A percentile compares a stretch with the other conserved stretches of the same genome.
These are phyloP conservation scores for Bertia moriformis DNA, from an alignment of 2,329 filamentous ascomycete species.

Conservation along the genomic window DNA sequence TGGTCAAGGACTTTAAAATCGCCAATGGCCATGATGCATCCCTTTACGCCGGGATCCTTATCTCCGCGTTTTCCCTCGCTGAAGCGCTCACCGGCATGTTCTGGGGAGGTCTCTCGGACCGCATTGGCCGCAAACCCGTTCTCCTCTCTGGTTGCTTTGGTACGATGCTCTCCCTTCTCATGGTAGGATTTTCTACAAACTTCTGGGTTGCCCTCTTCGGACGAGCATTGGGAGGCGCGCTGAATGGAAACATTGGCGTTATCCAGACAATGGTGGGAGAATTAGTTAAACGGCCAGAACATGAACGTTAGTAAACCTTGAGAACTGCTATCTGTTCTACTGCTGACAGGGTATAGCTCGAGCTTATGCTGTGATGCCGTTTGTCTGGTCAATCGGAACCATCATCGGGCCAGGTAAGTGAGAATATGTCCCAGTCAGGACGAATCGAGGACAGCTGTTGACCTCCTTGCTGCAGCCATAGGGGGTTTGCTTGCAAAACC, in stretches of 20 bases:
- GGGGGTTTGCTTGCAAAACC: constrained; percentile 78
- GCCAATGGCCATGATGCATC: constrained; percentile 20
- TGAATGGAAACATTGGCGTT: constrained; percentile 85
- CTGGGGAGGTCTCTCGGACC: constrained; percentile 25
- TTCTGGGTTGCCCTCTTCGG: constrained; percentile 73
- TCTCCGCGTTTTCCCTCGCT: constrained; percentile 26
- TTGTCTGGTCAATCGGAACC: constrained; percentile 82
- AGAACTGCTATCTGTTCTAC: background rate
- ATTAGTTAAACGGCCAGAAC: constrained; percentile 66
- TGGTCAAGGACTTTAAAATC: constrained; percentile 22
- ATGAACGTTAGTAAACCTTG: constrained; percentile 67
- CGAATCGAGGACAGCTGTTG: no score
- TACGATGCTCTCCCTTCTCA: constrained; percentile 67
- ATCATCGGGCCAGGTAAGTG: constrained; percentile 46
- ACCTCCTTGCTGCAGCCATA: constrained; percentile 61
- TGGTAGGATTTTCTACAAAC: constrained; percentile 70
- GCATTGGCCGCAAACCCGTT: constrained; percentile 51
- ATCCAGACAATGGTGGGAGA: constrained; percentile 90
- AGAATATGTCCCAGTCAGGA: no score
- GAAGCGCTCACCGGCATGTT: constrained; percentile 24
- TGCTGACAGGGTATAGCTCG: constrained; percentile 34
- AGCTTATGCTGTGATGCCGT: constrained; percentile 85
- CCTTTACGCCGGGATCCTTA: constrained; percentile 33
- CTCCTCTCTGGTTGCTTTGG: constrained; percentile 68
- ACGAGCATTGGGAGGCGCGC: constrained; percentile 61